Evolutionary conservation across 495 filamentous ascomycete genomes (phyloP).

Genomic region (Talaromyces proteolyticus): DNA sequence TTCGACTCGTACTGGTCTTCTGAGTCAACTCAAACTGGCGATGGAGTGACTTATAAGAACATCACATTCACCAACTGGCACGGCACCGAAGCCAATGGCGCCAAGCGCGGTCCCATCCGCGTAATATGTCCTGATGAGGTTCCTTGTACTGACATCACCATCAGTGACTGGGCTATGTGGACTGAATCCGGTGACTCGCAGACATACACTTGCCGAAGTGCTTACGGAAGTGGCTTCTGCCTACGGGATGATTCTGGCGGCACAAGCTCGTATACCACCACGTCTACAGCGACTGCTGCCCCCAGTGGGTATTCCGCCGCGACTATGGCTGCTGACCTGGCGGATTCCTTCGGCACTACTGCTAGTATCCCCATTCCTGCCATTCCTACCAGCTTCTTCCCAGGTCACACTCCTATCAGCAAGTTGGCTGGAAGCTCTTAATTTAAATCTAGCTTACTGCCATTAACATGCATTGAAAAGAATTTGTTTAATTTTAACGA

Average conservation of each 20-base stretch:
- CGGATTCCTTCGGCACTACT: conserved; percentile 35
- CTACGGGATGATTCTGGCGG: conserved; percentile 20
- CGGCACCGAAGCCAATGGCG: conserved; percentile 46
- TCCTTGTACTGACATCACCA: conserved; percentile 47
- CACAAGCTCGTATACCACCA: conserved; percentile 21
- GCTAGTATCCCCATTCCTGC: conserved; percentile 47
- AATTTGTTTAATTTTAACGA: too few species aligned
- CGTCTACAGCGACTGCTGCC: conserved; percentile 26
- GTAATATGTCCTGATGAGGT: conserved; percentile 38
- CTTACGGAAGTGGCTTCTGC: conserved; percentile 45
- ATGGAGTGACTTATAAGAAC: conserved; percentile 45
- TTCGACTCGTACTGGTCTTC: conserved; percentile 51
- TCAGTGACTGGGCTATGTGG: conserved; percentile 55
- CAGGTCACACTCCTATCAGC: conserved; percentile 30
- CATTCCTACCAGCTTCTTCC: conserved; percentile 49
- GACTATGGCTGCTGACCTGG: conserved; percentile 41
- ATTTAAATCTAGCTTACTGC: not conserved
- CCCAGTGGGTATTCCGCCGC: conserved; percentile 42
- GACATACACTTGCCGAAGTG: conserved; percentile 41
- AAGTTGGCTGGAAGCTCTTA: not conserved
- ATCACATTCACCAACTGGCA: conserved; percentile 52
- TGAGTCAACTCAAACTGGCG: conserved; percentile 24
- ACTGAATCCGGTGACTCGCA: conserved; percentile 43
- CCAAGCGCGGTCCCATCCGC: conserved; percentile 42
- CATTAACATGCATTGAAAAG: too few species aligned